A percentile compares a stretch with the other conserved stretches of the same genome.
These are phyloP conservation scores for Syzygium aqueum DNA, from an alignment of 345 rosid genomes.

Conservation along the genomic window DNA sequence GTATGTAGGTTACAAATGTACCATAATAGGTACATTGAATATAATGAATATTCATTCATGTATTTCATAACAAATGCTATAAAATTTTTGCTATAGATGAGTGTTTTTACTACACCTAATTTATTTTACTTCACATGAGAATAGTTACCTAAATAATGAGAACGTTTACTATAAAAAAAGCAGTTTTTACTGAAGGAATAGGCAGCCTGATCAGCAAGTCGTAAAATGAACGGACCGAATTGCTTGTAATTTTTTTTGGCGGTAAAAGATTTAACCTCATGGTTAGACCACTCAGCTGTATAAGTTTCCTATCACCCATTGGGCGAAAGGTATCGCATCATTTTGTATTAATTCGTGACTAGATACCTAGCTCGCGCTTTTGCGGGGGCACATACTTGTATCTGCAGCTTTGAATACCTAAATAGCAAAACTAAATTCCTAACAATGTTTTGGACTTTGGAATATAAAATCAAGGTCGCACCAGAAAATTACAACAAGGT, in stretches of 20 bases:
- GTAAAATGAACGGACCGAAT: background rate
- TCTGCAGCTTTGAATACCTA: background rate
- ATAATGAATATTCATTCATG: too few species aligned
- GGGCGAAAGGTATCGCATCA: background rate
- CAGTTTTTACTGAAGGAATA: background rate
- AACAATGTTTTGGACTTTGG: background rate
- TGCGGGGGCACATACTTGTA: background rate
- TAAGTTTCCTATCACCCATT: fast-evolving
- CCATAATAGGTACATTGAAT: too few species aligned
- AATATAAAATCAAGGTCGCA: background rate
- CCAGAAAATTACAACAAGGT: background rate
- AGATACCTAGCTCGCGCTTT: background rate
- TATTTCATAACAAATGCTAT: too few species aligned
- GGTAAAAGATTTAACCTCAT: background rate
- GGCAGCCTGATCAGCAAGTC: background rate
- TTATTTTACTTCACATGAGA: background rate
- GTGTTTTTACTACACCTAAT: too few species aligned
- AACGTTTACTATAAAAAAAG: background rate
- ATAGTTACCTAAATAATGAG: background rate
- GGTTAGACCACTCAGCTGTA: background rate
- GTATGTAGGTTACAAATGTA: too few species aligned
- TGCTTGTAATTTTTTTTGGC: background rate
- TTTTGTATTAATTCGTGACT: background rate
- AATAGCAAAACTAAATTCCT: background rate
- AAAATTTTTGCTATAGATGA: too few species aligned